phyloP scores from a whole-genome alignment of 2,329 filamentous ascomycete genomes.

The Fusarium chuoi region DNA sequence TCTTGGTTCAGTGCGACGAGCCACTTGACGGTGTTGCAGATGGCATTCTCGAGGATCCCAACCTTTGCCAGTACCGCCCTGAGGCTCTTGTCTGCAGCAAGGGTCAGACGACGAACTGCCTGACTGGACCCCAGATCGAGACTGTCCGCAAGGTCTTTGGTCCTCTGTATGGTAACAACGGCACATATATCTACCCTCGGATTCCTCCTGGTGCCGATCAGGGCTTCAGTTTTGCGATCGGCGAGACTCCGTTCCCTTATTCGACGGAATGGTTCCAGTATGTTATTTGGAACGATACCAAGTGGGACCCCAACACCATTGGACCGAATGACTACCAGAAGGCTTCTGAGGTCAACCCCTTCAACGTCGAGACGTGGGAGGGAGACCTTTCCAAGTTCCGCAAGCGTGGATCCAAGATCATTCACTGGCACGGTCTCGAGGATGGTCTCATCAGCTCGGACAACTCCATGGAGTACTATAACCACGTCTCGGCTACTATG shows the following conservation, averaged over 20 bases:
- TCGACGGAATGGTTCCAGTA: slow-evolving; percentile 49
- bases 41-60: slow-evolving; percentile 59
- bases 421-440: slow-evolving; percentile 58
- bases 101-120: slow-evolving; percentile 9
- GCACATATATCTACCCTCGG: slow-evolving; percentile 39
- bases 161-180: slow-evolving; percentile 43
- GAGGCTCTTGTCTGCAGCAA: slow-evolving; percentile 51
- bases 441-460: slow-evolving; percentile 34
- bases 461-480: slow-evolving; percentile 43
- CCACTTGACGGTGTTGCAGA: slow-evolving; percentile 60
- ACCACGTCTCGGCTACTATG: slow-evolving; percentile 42
- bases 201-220: slow-evolving; percentile 41
- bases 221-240: slow-evolving; percentile 40
- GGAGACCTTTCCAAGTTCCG: slow-evolving; percentile 54
- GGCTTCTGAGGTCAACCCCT: slow-evolving; percentile 33
- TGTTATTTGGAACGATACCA: slow-evolving; percentile 53
- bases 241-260: slow-evolving; percentile 10
- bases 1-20: slow-evolving; percentile 61
- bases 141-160: slow-evolving; percentile 25
- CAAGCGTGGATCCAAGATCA: slow-evolving; percentile 54
- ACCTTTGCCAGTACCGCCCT: slow-evolving; percentile 57
- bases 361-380: slow-evolving; percentile 46
- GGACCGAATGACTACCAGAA: slow-evolving; percentile 54
- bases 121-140: slow-evolving; percentile 18
- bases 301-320: slow-evolving; percentile 44